phyloP scores from a whole-genome alignment of 2,329 filamentous ascomycete genomes.

The Aspergillus cejpii region DNA sequence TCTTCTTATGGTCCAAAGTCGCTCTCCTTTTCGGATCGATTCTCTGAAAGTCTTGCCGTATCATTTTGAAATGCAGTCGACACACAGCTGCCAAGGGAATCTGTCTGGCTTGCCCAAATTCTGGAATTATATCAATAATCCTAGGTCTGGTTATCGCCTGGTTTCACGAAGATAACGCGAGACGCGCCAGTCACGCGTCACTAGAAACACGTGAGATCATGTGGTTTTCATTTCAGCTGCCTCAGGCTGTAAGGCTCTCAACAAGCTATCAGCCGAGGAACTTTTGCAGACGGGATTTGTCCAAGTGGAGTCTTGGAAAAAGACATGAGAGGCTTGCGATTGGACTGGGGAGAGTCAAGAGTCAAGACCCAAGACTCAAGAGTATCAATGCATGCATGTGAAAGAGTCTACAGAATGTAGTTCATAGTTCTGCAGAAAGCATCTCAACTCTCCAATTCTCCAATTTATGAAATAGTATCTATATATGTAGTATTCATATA shows the following conservation, averaged over 20 bases:
- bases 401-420: neutral
- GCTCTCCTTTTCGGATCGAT: constrained; percentile 65
- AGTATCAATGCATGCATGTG: neutral
- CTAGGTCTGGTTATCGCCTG: constrained; percentile 3
- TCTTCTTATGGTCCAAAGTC: constrained; percentile 71
- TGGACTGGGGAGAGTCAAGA: too few species aligned
- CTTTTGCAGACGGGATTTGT: neutral
- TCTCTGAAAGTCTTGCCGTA: constrained; percentile 39
- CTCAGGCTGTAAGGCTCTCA: neutral
- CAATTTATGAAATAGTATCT: too few species aligned
- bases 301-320: neutral
- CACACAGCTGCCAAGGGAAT: neutral
- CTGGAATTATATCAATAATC: constrained; percentile 1
- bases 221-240: neutral
- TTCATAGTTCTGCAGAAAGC: neutral
- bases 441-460: neutral
- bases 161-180: constrained; percentile 22
- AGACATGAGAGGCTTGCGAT: neutral
- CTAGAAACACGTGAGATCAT: constrained; percentile 8
- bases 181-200: constrained; percentile 10
- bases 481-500: too few species aligned
- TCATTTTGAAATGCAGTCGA: constrained; percentile 29
- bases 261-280: neutral
- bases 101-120: neutral
- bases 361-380: too few species aligned